Base-by-base conservation (phyloP, 2,329 filamentous ascomycete genomes). In the Scytalidium sp. region DNA sequence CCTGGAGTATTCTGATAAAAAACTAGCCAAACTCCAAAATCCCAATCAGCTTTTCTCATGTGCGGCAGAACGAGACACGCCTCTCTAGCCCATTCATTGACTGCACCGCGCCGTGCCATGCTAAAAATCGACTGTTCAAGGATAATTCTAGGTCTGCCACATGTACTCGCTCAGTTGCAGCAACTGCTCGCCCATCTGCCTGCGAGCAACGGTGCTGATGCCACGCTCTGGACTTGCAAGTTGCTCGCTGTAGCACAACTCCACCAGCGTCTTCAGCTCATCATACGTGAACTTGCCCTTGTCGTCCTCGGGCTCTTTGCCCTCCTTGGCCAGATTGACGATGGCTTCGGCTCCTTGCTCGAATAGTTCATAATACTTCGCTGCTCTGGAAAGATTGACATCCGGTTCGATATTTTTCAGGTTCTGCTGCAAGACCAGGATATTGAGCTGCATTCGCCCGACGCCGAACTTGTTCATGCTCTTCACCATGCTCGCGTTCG, bases 361-460 rank as follows among this genome's bases (percentile, higher is more conserved):
- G 60, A 88, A 90, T 32, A 93, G 67, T 19, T 79, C 76, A 62
- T 84, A 92, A 70, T 87, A 93, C 51, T 80, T 77, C 19, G 81
- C 78, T 1, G 85, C 81, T 29, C 81, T 73, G 3, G 76, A 75
- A 22, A 93, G 74, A 50, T 80, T 77, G 3, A 88, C 85, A 8
- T 79, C 80, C 2, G 81, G 76, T 67, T 94, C 90, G 47, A 99
- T 85, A 58, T 96, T 96, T 73, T 96, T 96, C 49, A 99, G 81
- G 62, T 96, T 97, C 66, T 99, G 94, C 70, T 97, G 93, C 46
- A 99, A 75, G 39, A 99, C 94, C 20, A 97, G 79, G 44, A 97
- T 90, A 66, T 99, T 96, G 62, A 97, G 82, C 66, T 91, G 87
- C 82, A 99, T 91, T 32, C 91, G 82, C n/a, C 85, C 83, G 52